Evolutionary conservation across 2,329 filamentous ascomycete genomes (phyloP), one percentile per base, ranked within the genome.

Genomic region (Ophiosphaerella korrae): DNA sequence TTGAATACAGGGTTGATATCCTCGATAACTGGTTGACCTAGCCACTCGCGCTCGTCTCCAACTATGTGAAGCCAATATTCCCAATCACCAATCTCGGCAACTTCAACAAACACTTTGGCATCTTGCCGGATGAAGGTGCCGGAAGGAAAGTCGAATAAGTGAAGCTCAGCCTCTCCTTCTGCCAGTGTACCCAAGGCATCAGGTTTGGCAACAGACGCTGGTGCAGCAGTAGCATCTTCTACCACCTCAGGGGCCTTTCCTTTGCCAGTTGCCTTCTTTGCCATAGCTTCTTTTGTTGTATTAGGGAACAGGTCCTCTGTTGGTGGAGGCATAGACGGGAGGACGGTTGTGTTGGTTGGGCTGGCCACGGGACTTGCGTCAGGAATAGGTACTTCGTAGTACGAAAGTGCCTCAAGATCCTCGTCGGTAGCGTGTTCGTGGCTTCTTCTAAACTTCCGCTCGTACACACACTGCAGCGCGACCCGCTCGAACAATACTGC

Each of bases 1-100:
- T 97, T 97, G 80, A 97, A 99, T 16, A 99, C 92, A 0, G 94
- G 94, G 65, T 97, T 97, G 74, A 97, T 91, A 63, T 99, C 94
- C 6, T 90, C 88, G 26, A 92, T 81, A 26, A 99, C 85, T 2
- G 88, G 83, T 58, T 96, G 90, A 18, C 92, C 92, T 2, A 99
- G 80, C 90, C 92, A 97, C 46, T 92, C 86, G 66, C 86, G 87
- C 31, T 90, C 85, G 34, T 84, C 81, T 55, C 88, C 87, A 36
- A 84, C 84, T 48, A 97, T 88, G 68, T 97, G 90, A 29, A 99
- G 80, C 92, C 92, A 97, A 76, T 97, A 99, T 60, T 94, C 84
- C 94, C 94, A 99, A 48, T 87, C 84, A 7, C 92, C 93, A 45
- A 92, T 83, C 68, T 97, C 93, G 0, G 87, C 88, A 9, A 99